Percentiles rank a stretch among this genome's conserved stretches.
These are phyloP conservation scores for Rhizopogon vulgaris DNA, from an alignment of 768 basidiomycete genomes.

Conservation along the genomic window DNA sequence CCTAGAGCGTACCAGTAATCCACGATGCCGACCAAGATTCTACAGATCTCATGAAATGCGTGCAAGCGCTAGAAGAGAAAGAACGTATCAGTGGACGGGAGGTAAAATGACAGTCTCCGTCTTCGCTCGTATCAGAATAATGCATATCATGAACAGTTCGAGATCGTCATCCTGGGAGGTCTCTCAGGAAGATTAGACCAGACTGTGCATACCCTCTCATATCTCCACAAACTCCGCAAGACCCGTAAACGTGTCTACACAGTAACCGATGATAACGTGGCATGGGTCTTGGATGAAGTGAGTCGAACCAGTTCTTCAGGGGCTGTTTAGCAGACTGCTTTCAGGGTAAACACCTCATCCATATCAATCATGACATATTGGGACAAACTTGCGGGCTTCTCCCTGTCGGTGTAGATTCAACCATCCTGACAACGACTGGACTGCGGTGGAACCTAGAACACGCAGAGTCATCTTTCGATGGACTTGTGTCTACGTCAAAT, in stretches of 20 bases:
- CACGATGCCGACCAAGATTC: slow-evolving; percentile 71
- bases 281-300: slow-evolving; percentile 83
- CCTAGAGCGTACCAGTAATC: slow-evolving; percentile 61
- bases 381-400: slow-evolving; percentile 94
- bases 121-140: background rate
- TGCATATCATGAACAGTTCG: slow-evolving; percentile 36
- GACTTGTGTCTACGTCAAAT: slow-evolving; percentile 89
- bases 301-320: slow-evolving; percentile 11
- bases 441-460: slow-evolving; percentile 82
- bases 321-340: background rate
- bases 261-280: slow-evolving; percentile 86
- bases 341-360: slow-evolving; percentile 80
- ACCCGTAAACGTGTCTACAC: slow-evolving; percentile 56
- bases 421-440: slow-evolving; percentile 76
- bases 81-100: slow-evolving; percentile 38
- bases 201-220: slow-evolving; percentile 83
- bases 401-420: slow-evolving; percentile 77
- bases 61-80: slow-evolving; percentile 51
- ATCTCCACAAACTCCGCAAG: slow-evolving; percentile 73
- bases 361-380: slow-evolving; percentile 64
- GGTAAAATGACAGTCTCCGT: slow-evolving; percentile 23
- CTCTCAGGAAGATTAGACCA: slow-evolving; percentile 91
- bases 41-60: slow-evolving; percentile 97
- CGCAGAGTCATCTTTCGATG: slow-evolving; percentile 71
- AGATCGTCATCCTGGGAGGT: slow-evolving; percentile 80